Evolutionary conservation across 495 filamentous ascomycete species (phyloP).

Genomic region (Amniculicola lignicola): DNA sequence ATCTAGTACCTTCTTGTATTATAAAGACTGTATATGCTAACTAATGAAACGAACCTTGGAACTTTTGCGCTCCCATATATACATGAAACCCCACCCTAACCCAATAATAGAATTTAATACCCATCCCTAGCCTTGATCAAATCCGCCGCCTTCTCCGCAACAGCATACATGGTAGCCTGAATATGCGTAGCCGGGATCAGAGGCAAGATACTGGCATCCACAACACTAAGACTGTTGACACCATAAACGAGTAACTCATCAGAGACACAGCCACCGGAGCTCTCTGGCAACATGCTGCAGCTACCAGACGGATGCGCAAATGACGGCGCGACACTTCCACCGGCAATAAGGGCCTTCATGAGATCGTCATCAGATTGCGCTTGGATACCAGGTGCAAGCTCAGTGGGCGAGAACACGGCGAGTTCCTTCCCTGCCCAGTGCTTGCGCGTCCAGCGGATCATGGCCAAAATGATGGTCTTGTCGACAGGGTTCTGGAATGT

Average conservation of each 20-base stretch:
- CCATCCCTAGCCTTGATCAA: conserved; percentile 13
- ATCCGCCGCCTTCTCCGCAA: conserved; percentile 25
- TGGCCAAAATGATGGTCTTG: conserved; percentile 22
- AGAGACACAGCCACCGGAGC: conserved; percentile 7
- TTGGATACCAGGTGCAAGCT: conserved; percentile 1
- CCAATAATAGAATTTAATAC: too few species aligned
- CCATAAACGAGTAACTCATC: conserved; percentile 16
- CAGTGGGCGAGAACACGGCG: background rate
- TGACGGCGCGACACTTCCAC: background rate
- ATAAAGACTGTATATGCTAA: too few species aligned
- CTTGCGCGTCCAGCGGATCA: conserved; percentile 5
- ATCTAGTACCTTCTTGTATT: too few species aligned
- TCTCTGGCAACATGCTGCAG: conserved; percentile 13
- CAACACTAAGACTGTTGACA: background rate
- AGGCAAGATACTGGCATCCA: conserved; percentile 3
- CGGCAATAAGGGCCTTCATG: background rate
- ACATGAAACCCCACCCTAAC: too few species aligned
- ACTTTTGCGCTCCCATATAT: too few species aligned
- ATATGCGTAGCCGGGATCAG: conserved; percentile 7
- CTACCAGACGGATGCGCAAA: conserved; percentile 4
- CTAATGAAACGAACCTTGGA: too few species aligned
- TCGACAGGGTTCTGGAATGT: conserved; percentile 30
- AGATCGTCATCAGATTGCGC: conserved; percentile 10
- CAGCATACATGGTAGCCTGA: conserved; percentile 2
- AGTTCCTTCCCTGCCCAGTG: background rate